A percentile compares a stretch with the other conserved stretches of the same genome.
These are phyloP conservation scores for Tetrastigma voinierianum DNA, from an alignment of 164 flowering plant genomes.

Conservation along the genomic window DNA sequence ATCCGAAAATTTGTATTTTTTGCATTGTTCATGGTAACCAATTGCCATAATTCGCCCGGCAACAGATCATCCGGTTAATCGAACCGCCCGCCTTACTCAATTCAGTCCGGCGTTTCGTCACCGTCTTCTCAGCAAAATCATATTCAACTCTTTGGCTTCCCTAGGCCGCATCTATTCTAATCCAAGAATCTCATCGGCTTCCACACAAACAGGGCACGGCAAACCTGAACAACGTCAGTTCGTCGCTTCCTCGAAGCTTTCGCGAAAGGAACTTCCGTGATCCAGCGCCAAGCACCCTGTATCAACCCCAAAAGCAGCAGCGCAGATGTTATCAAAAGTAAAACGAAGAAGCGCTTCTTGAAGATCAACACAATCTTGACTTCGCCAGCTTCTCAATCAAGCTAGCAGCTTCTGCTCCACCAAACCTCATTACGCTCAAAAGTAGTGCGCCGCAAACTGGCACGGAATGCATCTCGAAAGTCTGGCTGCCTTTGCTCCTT, in stretches of 20 bases:
- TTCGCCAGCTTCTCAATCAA: slow-evolving; percentile 31
- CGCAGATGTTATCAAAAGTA: slow-evolving; percentile 72
- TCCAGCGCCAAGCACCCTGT: slow-evolving; percentile 48
- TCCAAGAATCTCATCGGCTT: slow-evolving; percentile 29
- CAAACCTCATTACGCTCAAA: slow-evolving; percentile 32
- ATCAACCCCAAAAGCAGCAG: slow-evolving; percentile 58
- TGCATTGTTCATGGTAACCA: slow-evolving; percentile 9
- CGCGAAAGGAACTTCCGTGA: slow-evolving; percentile 57
- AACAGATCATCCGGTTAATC: slow-evolving; percentile 40
- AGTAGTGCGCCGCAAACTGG: slow-evolving; percentile 41
- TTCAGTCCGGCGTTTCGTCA: slow-evolving; percentile 35
- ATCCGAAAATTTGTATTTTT: slow-evolving; percentile 20
- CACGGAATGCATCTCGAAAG: slow-evolving; percentile 55
- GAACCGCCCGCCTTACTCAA: slow-evolving; percentile 19
- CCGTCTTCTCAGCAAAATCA: slow-evolving; percentile 49
- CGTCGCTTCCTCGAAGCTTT: slow-evolving; percentile 69
- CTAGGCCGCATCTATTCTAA: slow-evolving; percentile 34
- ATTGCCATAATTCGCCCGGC: no score
- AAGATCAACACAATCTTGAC: slow-evolving; percentile 35
- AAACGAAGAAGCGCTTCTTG: slow-evolving; percentile 65
- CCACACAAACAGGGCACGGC: slow-evolving; percentile 62
- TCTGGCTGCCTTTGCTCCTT: slow-evolving; percentile 52
- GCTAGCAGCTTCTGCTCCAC: slow-evolving; percentile 45
- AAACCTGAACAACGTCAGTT: slow-evolving; percentile 45
- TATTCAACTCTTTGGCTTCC: slow-evolving; percentile 30